Evolutionary conservation across 2,329 filamentous ascomycete genomes (phyloP), one percentile per base, ranked within the genome.

Genomic region (Ascochyta fabae): DNA sequence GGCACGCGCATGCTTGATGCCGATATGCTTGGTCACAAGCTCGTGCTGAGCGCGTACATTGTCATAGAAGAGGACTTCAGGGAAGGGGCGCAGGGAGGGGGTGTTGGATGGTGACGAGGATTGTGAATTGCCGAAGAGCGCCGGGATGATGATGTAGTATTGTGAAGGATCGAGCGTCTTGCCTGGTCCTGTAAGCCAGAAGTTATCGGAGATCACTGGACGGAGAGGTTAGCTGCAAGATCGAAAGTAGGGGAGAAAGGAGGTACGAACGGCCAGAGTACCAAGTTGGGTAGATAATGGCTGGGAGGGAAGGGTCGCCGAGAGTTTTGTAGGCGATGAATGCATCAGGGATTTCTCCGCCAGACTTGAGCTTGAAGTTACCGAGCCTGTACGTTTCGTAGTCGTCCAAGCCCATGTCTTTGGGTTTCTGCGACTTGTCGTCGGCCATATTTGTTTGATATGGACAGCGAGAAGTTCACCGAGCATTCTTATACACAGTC

Each of bases 241-340:
- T 15, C 19, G 12, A 22, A 16, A 34, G 13, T 6, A 23, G 15
- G 19, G 4, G n/a, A 13, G 35, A 24, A 31, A 71, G 74, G 5
- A 24, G 23, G n/a, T 34, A 74, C 80, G 46, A 70, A 84, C 81
- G 62, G 56, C 87, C 87, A 16, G 85, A 87, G 71, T 87, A 93
- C 90, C 90, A 93, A 2, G 86, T 87, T 2, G 90, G 90, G 67
- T 93, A 93, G 58, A 93, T 83, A 54, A 93, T 84, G 2, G 86
- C 86, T 7, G 89, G 89, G 6, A 77, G 79, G 0, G 78, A 81
- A 0, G 83, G 71, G 52, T 87, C 79, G 19, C 90, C 90, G 62
- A 89, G 88, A 0, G 89, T 91, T 74, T 89, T 92, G 80, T 91
- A 94, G 15, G 89, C 88, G 49, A 94, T 85, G 66, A 84, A 83